These are phyloP conservation scores for Stromatinia cepivora DNA, from an alignment of 2,329 filamentous ascomycete genomes.

Conservation along the genomic window DNA sequence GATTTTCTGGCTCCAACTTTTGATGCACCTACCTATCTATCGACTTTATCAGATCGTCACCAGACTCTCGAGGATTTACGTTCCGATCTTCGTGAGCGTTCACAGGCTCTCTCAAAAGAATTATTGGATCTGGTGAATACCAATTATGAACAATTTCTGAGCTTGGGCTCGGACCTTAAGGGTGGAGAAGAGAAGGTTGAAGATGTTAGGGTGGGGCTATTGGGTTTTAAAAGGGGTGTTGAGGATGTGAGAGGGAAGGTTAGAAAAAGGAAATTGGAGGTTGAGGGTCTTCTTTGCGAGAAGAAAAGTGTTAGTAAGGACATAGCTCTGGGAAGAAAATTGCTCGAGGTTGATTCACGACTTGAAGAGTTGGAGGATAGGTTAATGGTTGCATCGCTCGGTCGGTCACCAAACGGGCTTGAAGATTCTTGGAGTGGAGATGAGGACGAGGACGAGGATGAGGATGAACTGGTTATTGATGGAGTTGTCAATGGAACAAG, in stretches of 20 bases:
- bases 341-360: slow-evolving; percentile 68
- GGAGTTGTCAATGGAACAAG: slow-evolving; percentile 40
- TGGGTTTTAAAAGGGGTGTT: slow-evolving; percentile 83
- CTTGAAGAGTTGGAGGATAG: slow-evolving; percentile 63
- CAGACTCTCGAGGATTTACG: slow-evolving; percentile 95
- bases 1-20: slow-evolving; percentile 81
- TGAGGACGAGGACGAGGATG: slow-evolving; percentile 45
- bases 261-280: slow-evolving; percentile 60
- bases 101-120: slow-evolving; percentile 77
- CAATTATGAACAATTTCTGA: slow-evolving; percentile 90
- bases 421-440: slow-evolving; percentile 42
- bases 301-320: slow-evolving; percentile 62
- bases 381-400: slow-evolving; percentile 53
- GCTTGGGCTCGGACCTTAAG: slow-evolving; percentile 74
- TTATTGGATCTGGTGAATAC: slow-evolving; percentile 91
- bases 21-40: slow-evolving; percentile 79
- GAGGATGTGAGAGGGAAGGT: slow-evolving; percentile 71
- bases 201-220: slow-evolving; percentile 80
- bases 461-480: slow-evolving; percentile 34
- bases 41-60: slow-evolving; percentile 78
- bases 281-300: slow-evolving; percentile 63
- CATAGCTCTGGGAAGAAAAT: slow-evolving; percentile 60
- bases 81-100: slow-evolving; percentile 78
- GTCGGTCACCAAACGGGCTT: slow-evolving; percentile 33
- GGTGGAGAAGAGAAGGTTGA: slow-evolving; percentile 92